Conservation (phyloP, 2,329 filamentous ascomycete genomes). For the Myriosclerotinia duriaeana region DNA sequence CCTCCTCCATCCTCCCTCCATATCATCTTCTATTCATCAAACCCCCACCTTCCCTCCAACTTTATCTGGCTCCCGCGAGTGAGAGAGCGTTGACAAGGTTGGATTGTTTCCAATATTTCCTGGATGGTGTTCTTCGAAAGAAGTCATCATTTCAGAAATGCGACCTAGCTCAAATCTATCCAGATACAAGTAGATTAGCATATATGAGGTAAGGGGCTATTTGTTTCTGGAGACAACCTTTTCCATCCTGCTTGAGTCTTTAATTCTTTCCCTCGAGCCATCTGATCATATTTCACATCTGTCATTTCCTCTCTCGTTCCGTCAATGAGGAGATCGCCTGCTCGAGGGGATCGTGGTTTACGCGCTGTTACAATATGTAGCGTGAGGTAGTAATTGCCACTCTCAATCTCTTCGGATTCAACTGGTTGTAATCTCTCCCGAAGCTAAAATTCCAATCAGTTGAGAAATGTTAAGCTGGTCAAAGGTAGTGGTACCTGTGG, state of each 20-base stretch:
- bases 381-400: constrained; percentile 35
- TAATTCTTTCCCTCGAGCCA: constrained; percentile 30
- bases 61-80: neutral
- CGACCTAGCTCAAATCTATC: constrained; percentile 18
- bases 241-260: constrained; percentile 19
- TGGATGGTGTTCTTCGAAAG: constrained; percentile 18
- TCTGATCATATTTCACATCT: constrained; percentile 34
- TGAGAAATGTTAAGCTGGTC: neutral
- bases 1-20: neutral
- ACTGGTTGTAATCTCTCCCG: constrained; percentile 24
- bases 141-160: constrained; percentile 16
- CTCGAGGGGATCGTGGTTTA: constrained; percentile 34
- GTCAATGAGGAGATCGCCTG: constrained; percentile 36
- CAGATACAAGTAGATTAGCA: neutral
- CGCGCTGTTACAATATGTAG: constrained; percentile 39
- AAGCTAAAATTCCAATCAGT: constrained; percentile 30
- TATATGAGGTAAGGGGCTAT: neutral
- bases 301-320: constrained; percentile 38
- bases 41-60: neutral
- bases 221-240: constrained; percentile 12
- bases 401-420: constrained; percentile 26
- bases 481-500: constrained; percentile 14
- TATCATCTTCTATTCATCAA: neutral
- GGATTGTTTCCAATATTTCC: constrained; percentile 1
- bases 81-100: constrained; percentile 1